These are phyloP conservation scores for Candida boidinii DNA, from an alignment of 805 yeast genomes.

Conservation along the genomic window DNA sequence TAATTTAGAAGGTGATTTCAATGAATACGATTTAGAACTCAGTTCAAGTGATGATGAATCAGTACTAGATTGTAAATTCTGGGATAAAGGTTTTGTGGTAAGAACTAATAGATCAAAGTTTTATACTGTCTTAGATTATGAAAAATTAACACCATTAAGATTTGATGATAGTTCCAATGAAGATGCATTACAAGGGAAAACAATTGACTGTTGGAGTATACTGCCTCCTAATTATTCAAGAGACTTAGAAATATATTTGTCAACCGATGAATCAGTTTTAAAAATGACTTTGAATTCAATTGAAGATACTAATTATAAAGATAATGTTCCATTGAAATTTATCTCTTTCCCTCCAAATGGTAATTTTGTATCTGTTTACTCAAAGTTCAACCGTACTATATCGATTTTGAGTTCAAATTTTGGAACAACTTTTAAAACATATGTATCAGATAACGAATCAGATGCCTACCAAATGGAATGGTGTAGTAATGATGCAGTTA, in stretches of 20 bases:
- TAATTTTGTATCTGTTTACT: conserved; percentile 44
- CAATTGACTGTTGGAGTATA: not conserved
- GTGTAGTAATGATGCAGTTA: conserved; percentile 84
- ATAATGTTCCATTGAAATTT: conserved; percentile 9
- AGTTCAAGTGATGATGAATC: conserved; percentile 2
- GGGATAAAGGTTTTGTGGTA: conserved; percentile 36
- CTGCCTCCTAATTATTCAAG: too few species aligned
- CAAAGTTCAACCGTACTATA: conserved; percentile 30
- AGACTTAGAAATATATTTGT: conserved; percentile 3
- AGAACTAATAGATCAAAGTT: conserved; percentile 33
- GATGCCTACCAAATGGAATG: conserved; percentile 50
- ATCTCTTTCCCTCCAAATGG: conserved; percentile 38
- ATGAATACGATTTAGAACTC: conserved; percentile 35
- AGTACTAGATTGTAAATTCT: conserved; percentile 29
- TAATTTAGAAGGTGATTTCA: conserved; percentile 62
- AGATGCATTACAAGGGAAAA: not conserved
- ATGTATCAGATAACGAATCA: conserved; percentile 25
- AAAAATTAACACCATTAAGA: conserved; percentile 22
- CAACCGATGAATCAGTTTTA: conserved; percentile 8
- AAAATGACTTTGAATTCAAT: conserved; percentile 2
- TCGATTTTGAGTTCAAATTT: conserved; percentile 43
- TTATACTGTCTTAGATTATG: conserved; percentile 28
- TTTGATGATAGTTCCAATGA: conserved; percentile 10
- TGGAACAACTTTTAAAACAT: conserved; percentile 33
- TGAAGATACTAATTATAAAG: conserved; percentile 5